Percentiles rank a stretch among this genome's conserved stretches.
phyloP scores from a whole-genome alignment of 257 asterid genomes.

The Plantago major region DNA sequence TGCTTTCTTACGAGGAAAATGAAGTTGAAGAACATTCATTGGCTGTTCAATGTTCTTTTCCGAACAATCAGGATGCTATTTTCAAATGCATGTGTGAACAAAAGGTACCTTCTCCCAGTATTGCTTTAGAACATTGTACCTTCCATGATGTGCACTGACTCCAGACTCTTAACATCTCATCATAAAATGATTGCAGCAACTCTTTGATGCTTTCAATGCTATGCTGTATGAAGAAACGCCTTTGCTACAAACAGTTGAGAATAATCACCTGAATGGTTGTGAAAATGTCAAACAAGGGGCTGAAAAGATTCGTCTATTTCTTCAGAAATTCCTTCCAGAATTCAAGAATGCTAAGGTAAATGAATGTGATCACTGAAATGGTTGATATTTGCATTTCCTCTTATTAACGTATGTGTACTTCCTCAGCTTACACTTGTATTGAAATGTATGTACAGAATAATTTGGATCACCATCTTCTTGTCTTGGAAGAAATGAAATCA shows the following conservation, averaged over 20 bases:
- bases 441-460: slow-evolving; percentile 40
- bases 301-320: slow-evolving; percentile 38
- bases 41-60: slow-evolving; percentile 16
- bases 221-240: slow-evolving; percentile 56
- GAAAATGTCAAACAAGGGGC: slow-evolving; percentile 42
- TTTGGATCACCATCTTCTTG: slow-evolving; percentile 65
- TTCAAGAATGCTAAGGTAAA: slow-evolving; percentile 75
- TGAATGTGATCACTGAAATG: neutral
- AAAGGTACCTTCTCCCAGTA: slow-evolving; percentile 44
- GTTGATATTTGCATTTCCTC: neutral
- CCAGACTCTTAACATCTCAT: slow-evolving; percentile 10
- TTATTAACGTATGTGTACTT: slow-evolving; percentile 7
- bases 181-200: slow-evolving; percentile 54
- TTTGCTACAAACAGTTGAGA: slow-evolving; percentile 50
- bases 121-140: neutral
- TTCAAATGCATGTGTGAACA: slow-evolving; percentile 87
- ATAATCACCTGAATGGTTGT: slow-evolving; percentile 62
- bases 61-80: slow-evolving; percentile 43
- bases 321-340: slow-evolving; percentile 45
- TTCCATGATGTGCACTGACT: slow-evolving; percentile 3
- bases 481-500: slow-evolving; percentile 50
- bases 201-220: slow-evolving; percentile 61
- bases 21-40: neutral
- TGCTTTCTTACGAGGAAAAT: slow-evolving; percentile 26
- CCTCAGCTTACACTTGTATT: slow-evolving; percentile 15